Conservation (phyloP, 2,329 filamentous ascomycete species). For the Cladophialophora bantiana region DNA sequence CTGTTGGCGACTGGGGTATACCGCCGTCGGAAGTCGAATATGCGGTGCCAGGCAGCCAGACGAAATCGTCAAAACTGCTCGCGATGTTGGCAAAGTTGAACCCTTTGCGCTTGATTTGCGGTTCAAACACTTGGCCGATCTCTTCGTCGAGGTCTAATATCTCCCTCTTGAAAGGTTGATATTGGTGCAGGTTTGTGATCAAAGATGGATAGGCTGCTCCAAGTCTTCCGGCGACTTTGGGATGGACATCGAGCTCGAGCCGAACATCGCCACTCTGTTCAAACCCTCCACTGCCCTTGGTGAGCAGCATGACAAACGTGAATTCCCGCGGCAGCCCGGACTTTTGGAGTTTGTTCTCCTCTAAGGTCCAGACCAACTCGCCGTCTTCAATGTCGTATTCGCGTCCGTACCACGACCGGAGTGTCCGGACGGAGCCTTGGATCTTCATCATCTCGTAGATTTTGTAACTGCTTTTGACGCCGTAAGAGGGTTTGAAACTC, state of each 20-base stretch:
- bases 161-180: slow-evolving; percentile 48
- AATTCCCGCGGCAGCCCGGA: slow-evolving; percentile 60
- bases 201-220: slow-evolving; percentile 50
- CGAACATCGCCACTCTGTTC: slow-evolving; percentile 48
- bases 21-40: slow-evolving; percentile 41
- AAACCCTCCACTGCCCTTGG: slow-evolving; percentile 46
- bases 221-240: slow-evolving; percentile 51
- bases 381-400: slow-evolving; percentile 53
- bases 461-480: slow-evolving; percentile 51
- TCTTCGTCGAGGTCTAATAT: slow-evolving; percentile 51
- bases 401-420: slow-evolving; percentile 45
- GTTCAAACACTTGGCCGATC: slow-evolving; percentile 55
- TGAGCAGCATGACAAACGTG: slow-evolving; percentile 59
- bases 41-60: slow-evolving; percentile 54
- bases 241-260: slow-evolving; percentile 53
- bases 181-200: slow-evolving; percentile 49
- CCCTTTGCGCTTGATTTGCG: slow-evolving; percentile 45
- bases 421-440: slow-evolving; percentile 55
- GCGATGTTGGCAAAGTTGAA: slow-evolving; percentile 57
- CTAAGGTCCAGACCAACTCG: slow-evolving; percentile 59
- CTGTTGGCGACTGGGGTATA: slow-evolving; percentile 7
- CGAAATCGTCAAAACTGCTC: slow-evolving; percentile 54
- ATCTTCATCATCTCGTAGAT: slow-evolving; percentile 60
- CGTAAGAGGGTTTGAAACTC: slow-evolving; percentile 52
- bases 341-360: slow-evolving; percentile 57